Base-by-base conservation (phyloP, 805 yeast genomes). In the Kuraishia ogatae region DNA sequence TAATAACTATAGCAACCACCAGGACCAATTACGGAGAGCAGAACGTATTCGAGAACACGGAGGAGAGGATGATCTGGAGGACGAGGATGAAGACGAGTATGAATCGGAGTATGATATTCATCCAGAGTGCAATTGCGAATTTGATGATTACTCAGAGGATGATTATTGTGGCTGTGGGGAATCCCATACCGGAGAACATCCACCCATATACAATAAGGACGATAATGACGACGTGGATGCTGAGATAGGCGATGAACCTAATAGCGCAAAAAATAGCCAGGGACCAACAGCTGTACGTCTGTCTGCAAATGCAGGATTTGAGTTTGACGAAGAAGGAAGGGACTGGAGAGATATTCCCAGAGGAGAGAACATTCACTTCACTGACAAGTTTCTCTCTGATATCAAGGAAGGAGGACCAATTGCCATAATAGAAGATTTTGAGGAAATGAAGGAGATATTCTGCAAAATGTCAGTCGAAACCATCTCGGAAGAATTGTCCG, bases 341-440 rank as follows among this genome's bases (percentile, higher is more conserved):
- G 91, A 86, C 67, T 84, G 91, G 89, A 70, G 90, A 61, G 91
- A 85, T 65, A 73, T 84, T 13, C 86, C 88, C 2, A 70, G 90
- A 52, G 88, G 82, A 2, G 72, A 71, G 1, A 86, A 86, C 62
- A 66, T 69, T 13, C 66, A 69, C 43, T 70, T 73, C 51, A 61
- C 67, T 2, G 58, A 62, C 10, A 53, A 60, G 7, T 54, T 65
- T 15, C 52, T 70, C 20, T 56, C 63, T 29, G 35, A 53, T 20
- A 15, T 35, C 13, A 8, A 17, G 17, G 43, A 35, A 35, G 43
- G 17, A 11, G 6, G 17, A 35, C 65, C 69, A 2, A 61, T 59
- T 10, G 56, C 48, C 6, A 62, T 65, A 48, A 52, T 60, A 6
- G 53, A 50, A 15, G 54, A 63, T 1, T 67, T 69, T 53, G 55